Conservation (phyloP, 768 basidiomycete species). For the Kwoniella bestiolae region DNA sequence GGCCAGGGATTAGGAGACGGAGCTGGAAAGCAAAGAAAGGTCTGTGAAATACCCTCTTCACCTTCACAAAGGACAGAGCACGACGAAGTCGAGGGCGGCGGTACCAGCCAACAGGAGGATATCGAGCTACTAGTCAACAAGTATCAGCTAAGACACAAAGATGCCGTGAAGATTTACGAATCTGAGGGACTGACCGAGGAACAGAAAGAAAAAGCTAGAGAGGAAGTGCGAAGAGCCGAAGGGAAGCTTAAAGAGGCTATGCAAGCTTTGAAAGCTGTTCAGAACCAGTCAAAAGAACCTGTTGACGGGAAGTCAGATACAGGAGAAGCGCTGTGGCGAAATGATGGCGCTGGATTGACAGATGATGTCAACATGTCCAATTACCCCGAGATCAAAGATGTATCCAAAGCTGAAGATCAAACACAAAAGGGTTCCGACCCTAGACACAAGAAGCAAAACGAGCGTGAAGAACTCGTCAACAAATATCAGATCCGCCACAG, state of each 20-base stretch:
- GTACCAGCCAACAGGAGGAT: not conserved
- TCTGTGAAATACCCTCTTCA: too few species aligned
- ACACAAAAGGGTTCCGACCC: not conserved
- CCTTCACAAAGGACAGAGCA: too few species aligned
- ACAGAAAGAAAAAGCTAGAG: not conserved
- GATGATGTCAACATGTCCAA: not conserved
- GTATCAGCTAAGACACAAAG: not conserved
- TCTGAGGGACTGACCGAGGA: not conserved
- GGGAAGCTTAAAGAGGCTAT: slow-evolving; percentile 6
- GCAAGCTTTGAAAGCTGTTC: slow-evolving; percentile 6
- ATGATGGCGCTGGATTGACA: not conserved
- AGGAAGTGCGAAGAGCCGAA: not conserved
- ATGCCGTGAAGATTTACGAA: not conserved
- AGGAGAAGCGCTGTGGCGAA: not conserved
- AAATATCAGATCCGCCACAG: not conserved
- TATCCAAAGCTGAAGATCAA: not conserved
- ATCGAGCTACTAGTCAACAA: not conserved
- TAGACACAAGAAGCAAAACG: not conserved
- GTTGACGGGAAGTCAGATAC: not conserved
- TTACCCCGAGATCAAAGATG: not conserved
- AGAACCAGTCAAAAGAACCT: not conserved
- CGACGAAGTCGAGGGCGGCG: not conserved
- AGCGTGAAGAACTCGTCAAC: not conserved
- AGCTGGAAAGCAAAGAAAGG: too few species aligned
- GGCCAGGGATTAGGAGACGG: too few species aligned